Evolutionary conservation across 2,329 filamentous ascomycete species (phyloP), one percentile per base, ranked within the genome.

Genomic region (Xylariaceae sp.): DNA sequence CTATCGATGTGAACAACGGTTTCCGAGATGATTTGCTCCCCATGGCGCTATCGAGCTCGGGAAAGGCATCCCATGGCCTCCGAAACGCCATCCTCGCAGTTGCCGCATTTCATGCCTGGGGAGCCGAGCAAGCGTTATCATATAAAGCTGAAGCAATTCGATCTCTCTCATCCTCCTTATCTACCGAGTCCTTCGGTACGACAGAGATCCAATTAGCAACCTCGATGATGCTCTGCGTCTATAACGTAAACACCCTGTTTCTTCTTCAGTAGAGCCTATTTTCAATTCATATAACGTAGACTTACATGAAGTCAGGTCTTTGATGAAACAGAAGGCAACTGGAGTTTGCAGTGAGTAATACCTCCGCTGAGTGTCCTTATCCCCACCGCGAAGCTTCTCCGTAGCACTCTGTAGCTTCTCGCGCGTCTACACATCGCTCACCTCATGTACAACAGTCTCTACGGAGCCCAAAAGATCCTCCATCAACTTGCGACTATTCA

Each of bases 191-290:
- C 5, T 54, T 59, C 12, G 60, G 54, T n/a, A 64, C 61, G 14
- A 69, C 66, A 6, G 67, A 72, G 45, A 68, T 67, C 7, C 74
- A 76, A 51, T 66, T 77, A 46, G 73, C 75, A 13, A 71, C 74
- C 12, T 76, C 72, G 7, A 75, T 78, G 75, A 77, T 78, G 75
- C 67, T 78, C 6, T 77, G 74, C 47, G 74, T 78, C 14, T 76
- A 77, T 52, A 76, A 74, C 59, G 75, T 76, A 55, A 61, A 71
- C 22, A 28, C 7, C 4, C 22, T 28, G 22, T 28, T 7, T 7
- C 22, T 28, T 28, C 22, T 28, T 7, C 34, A 14, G 55, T 6
- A 10, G n/a, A n/a, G 13, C 51, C 22, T 28, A 16, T 6, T 11
- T 17, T 3, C 10, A 33, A 40, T 22, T 18, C 7, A 16, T 1